Evolutionary conservation across 306 rosid genomes (phyloP).

Genomic region (Glycine tomentella): DNA sequence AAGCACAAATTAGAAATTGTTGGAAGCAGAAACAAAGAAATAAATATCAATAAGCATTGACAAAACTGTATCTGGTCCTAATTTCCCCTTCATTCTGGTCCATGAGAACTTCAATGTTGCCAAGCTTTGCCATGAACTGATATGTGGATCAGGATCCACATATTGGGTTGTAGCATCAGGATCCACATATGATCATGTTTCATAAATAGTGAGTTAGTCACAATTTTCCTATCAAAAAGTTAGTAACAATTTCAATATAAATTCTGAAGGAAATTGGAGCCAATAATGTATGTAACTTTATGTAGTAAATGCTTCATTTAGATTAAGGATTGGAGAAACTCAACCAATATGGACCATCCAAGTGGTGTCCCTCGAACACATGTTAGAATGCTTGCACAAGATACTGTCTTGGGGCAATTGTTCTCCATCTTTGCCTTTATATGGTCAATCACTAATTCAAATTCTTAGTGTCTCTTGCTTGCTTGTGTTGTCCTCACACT

Average conservation of each 20-base stretch:
- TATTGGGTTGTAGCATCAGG: slow-evolving; percentile 64
- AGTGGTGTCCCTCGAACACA: no score
- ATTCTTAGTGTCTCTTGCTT: no score
- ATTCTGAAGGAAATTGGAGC: neutral
- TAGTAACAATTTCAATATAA: neutral
- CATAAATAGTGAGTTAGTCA: no score
- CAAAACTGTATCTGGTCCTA: slow-evolving; percentile 72
- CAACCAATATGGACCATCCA: slow-evolving; percentile 33
- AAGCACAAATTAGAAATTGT: slow-evolving; percentile 4
- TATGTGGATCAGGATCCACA: slow-evolving; percentile 45
- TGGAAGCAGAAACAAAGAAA: slow-evolving; percentile 19
- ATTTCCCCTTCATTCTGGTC: slow-evolving; percentile 69
- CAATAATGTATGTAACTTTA: no score
- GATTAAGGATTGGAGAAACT: slow-evolving; percentile 58
- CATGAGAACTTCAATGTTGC: slow-evolving; percentile 61
- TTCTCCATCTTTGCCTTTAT: no score
- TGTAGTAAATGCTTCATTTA: neutral
- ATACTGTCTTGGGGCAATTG: no score
- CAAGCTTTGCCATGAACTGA: slow-evolving; percentile 43
- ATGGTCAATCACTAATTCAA: no score
- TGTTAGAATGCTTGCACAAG: no score
- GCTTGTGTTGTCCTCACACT: no score
- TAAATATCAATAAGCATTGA: slow-evolving; percentile 54
- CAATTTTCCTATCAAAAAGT: no score
- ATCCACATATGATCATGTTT: slow-evolving; percentile 42